Base-by-base conservation (phyloP, 345 rosid species). In the Toxicodendron radicans region DNA sequence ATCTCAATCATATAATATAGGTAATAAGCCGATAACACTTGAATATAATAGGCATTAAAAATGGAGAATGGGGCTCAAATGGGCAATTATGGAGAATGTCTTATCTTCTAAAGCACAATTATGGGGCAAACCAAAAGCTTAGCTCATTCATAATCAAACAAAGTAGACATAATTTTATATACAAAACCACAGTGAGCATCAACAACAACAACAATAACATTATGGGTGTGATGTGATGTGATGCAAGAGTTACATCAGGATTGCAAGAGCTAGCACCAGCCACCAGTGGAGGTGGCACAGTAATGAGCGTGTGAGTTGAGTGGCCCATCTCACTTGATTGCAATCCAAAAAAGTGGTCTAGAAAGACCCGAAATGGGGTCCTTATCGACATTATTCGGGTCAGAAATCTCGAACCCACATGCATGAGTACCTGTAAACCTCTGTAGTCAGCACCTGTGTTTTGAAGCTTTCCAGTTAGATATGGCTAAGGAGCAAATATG, bases 301-400 rank as follows among this genome's bases (percentile, higher is more conserved):
- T 5, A 51, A 49, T 73, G 67, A 30, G 78, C 78, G 78, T 59
- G 58, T 24, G 54, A 18, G 5, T 57, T 43, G 78, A 58, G 54
- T 68, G 73, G 68, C 53, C 73, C 73, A 68, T n/a, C 20, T 18
- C 32, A 23, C 48, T 72, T 62, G 60, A 72, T 30, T 61, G 27
- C 75, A 61, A 49, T 49, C 30, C 32, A 6, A 7, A 60, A 58
- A 60, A 32, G 75, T 49, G 12, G 57, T 48, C 67, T 30, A 12
- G 30, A 60, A 71, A 71, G 11, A 59, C 58, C 66, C 66, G 58
- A 59, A 41, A 41, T 71, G 66, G 75, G 75, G 75, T 71, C 75
- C 75, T 60, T 27, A 23, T 59, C 14, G 54, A 11, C 66, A 59
- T 59, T 38, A 45, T 48, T 60, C 67, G 58, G 66, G 75, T 60